Evolutionary conservation across 2,329 filamentous ascomycete species (phyloP).

Genomic region (Xylaria polymorpha): DNA sequence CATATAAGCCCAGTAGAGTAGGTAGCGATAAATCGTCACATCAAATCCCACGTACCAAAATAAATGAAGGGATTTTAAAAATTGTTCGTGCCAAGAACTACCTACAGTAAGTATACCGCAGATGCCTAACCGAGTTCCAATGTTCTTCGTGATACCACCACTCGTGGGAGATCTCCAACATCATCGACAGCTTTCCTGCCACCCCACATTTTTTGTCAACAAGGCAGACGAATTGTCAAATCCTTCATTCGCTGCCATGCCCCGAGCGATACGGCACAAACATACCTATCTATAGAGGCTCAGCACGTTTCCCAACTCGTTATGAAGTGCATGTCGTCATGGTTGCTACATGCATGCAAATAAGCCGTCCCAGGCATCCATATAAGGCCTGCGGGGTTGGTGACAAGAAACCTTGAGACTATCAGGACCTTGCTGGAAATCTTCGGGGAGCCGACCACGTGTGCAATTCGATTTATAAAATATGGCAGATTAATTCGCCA

Average conservation of each 20-base stretch:
- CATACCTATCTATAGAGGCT: neutral
- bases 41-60: neutral
- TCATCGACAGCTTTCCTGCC: constrained; percentile 19
- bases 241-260: constrained; percentile 20
- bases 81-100: neutral
- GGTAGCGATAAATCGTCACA: neutral
- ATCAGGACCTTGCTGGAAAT: constrained; percentile 4
- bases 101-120: constrained; percentile 3
- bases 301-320: constrained; percentile 6
- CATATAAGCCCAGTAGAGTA: neutral
- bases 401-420: neutral
- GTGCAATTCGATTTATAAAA: neutral
- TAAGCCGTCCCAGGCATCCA: constrained; percentile 30
- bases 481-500: neutral
- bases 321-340: neutral
- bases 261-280: neutral
- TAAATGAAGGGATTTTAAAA: neutral
- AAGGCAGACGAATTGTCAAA: constrained; percentile 33
- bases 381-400: constrained; percentile 10
- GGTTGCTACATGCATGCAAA: constrained; percentile 15
- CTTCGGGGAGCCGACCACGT: neutral
- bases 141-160: too few species aligned
- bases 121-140: too few species aligned
- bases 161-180: constrained; percentile 24
- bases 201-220: neutral